These are phyloP conservation scores for Mycena floridula DNA, from an alignment of 768 basidiomycete genomes.

Conservation along the genomic window DNA sequence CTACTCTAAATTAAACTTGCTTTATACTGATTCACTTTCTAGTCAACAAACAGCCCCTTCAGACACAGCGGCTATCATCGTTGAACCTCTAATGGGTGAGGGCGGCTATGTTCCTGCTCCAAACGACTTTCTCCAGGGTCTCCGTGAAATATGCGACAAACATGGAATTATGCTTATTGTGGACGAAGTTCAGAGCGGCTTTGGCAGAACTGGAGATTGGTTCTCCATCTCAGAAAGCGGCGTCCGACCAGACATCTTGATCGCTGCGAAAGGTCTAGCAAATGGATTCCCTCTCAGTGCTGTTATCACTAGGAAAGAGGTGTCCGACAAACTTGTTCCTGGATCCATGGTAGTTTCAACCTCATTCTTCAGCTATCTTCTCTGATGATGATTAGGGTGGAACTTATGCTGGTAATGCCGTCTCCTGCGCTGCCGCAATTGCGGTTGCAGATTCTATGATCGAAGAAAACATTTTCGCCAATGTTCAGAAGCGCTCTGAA, in stretches of 20 bases:
- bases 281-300: conserved; percentile 94
- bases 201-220: conserved; percentile 78
- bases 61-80: conserved; percentile 89
- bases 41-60: conserved; percentile 74
- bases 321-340: conserved; percentile 72
- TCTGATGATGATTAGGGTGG: conserved; percentile 48
- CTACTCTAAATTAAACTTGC: neutral
- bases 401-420: conserved; percentile 89
- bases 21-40: conserved; percentile 19
- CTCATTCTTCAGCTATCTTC: neutral
- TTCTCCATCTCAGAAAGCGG: conserved; percentile 82
- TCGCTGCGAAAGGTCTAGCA: conserved; percentile 87
- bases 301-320: conserved; percentile 71
- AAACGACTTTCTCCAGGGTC: conserved; percentile 66
- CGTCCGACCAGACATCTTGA: conserved; percentile 82
- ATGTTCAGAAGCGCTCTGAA: conserved; percentile 70
- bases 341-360: conserved; percentile 63
- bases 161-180: conserved; percentile 80
- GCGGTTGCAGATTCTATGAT: conserved; percentile 74
- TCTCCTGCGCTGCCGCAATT: conserved; percentile 85
- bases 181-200: conserved; percentile 89
- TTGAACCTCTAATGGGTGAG: conserved; percentile 93
- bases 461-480: conserved; percentile 77
- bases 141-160: conserved; percentile 82
- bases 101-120: conserved; percentile 94